A percentile compares a stretch with the other conserved stretches of the same genome.
phyloP scores from a whole-genome alignment of 345 rosid genomes.

The Aethionema arabicum region DNA sequence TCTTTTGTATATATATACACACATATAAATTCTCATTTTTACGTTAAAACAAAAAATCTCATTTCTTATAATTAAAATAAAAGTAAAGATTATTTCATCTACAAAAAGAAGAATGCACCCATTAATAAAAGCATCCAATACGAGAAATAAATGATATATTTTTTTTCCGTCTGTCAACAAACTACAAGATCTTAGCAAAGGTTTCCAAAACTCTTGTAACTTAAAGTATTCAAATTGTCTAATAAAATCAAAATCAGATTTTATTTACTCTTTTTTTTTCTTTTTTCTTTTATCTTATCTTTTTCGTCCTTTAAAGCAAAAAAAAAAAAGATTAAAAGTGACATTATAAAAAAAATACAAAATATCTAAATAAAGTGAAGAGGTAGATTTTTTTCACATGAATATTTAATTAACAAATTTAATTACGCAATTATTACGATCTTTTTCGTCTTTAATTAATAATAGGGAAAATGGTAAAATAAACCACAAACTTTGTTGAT shows the following conservation, averaged over 20 bases:
- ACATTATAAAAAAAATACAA: slow-evolving; percentile 7
- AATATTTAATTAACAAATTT: too few relatives aligned
- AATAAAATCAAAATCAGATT: slow-evolving; percentile 28
- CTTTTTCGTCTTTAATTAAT: too few relatives aligned
- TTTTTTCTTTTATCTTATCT: slow-evolving; percentile 29
- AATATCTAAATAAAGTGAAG: not conserved
- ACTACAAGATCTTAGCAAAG: slow-evolving; percentile 28
- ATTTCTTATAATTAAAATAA: too few relatives aligned
- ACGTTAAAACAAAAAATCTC: too few relatives aligned
- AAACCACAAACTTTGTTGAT: too few relatives aligned
- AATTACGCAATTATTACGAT: too few relatives aligned
- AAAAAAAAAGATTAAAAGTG: slow-evolving; percentile 9
- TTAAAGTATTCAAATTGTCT: slow-evolving; percentile 29
- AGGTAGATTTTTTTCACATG: not conserved
- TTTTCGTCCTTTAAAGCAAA: slow-evolving; percentile 19
- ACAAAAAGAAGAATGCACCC: too few relatives aligned
- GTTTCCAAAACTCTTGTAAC: slow-evolving; percentile 1
- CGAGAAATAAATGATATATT: not conserved
- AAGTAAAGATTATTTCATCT: too few relatives aligned
- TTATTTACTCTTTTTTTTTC: slow-evolving; percentile 24
- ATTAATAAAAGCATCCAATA: slow-evolving; percentile 20
- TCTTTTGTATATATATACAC: too few relatives aligned
- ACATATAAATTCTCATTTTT: too few relatives aligned
- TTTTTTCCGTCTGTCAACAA: slow-evolving; percentile 27
- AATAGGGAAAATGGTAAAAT: too few relatives aligned